These are phyloP conservation scores for Eucalyptus dawsonii DNA, from an alignment of 345 rosid species.

Conservation along the genomic window DNA sequence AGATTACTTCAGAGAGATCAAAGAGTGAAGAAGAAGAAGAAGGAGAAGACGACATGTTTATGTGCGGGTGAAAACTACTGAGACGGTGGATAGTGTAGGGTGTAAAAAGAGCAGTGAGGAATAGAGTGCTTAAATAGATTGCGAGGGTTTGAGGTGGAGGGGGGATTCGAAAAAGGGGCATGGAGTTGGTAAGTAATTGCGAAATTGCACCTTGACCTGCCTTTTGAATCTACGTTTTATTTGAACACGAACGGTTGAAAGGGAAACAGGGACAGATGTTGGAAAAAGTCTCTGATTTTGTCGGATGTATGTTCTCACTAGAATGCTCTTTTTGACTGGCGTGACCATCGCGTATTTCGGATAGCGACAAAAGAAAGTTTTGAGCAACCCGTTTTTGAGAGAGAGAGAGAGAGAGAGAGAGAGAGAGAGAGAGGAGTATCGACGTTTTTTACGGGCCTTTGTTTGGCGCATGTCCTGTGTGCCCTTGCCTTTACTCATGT, in stretches of 20 bases:
- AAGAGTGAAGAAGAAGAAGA: not conserved
- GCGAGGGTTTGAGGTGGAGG: not conserved
- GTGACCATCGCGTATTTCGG: not conserved
- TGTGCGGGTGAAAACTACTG: not conserved
- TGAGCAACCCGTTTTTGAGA: not conserved
- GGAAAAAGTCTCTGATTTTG: slow-evolving; percentile 39
- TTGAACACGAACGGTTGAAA: slow-evolving; percentile 25
- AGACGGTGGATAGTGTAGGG: not conserved
- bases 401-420: not conserved
- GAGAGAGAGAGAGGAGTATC: not conserved
- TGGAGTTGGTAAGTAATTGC: slow-evolving; percentile 21
- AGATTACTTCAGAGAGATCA: not conserved
- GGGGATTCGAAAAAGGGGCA: not conserved
- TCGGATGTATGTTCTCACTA: slow-evolving; percentile 24
- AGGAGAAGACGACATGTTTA: not conserved
- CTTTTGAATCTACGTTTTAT: not conserved
- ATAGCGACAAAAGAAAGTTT: not conserved
- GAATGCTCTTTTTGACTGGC: slow-evolving; percentile 29
- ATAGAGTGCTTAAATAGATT: slow-evolving; percentile 38
- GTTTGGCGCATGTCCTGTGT: not conserved
- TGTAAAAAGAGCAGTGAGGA: not conserved
- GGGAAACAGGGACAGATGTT: slow-evolving; percentile 16
- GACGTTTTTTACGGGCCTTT: not conserved
- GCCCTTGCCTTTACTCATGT: not conserved
- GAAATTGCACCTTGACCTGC: slow-evolving; percentile 25